Conservation (phyloP, 1,139 yeast species). For the Zygosaccharomyces pseudobailii region DNA sequence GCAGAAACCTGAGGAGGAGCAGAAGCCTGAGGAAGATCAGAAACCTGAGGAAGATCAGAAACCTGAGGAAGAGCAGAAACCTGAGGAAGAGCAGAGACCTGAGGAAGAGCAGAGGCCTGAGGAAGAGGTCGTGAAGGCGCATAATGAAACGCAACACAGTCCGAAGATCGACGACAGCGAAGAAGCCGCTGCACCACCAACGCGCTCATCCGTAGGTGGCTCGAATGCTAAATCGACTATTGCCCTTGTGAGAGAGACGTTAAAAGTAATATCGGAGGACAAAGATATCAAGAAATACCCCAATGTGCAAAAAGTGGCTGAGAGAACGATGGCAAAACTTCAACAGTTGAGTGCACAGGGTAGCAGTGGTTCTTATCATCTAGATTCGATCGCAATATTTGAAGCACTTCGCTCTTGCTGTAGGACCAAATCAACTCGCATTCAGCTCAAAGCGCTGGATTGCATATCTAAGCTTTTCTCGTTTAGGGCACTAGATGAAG, state of each 20-base stretch:
- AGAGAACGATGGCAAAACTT: constrained; percentile 24
- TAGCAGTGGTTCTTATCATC: constrained; percentile 25
- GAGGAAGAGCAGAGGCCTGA: not conserved
- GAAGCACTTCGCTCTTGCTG: constrained; percentile 62
- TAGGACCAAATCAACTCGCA: constrained; percentile 46
- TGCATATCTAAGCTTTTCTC: constrained; percentile 63
- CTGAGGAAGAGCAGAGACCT: not conserved
- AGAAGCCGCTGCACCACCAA: constrained; percentile 2
- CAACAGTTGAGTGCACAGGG: constrained; percentile 21
- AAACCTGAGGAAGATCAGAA: not conserved
- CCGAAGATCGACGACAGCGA: constrained; percentile 2
- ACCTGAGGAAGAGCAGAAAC: not conserved
- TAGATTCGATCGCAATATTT: constrained; percentile 48
- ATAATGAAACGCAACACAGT: not conserved
- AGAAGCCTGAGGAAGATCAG: not conserved
- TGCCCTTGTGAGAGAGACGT: constrained; percentile 26
- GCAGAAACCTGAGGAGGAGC: not conserved
- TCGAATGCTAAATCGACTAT: constrained; percentile 28
- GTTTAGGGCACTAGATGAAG: constrained; percentile 55
- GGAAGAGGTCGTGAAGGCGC: not conserved
- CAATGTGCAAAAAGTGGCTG: constrained; percentile 27
- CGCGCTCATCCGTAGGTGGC: constrained; percentile 13
- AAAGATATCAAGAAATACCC: constrained; percentile 31
- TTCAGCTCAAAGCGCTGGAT: constrained; percentile 56
- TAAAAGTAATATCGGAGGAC: constrained; percentile 26